A percentile compares a stretch with the other conserved stretches of the same genome.
Evolutionary conservation across 2,329 filamentous ascomycete species (phyloP).

Genomic region (Geosmithia morbida): DNA sequence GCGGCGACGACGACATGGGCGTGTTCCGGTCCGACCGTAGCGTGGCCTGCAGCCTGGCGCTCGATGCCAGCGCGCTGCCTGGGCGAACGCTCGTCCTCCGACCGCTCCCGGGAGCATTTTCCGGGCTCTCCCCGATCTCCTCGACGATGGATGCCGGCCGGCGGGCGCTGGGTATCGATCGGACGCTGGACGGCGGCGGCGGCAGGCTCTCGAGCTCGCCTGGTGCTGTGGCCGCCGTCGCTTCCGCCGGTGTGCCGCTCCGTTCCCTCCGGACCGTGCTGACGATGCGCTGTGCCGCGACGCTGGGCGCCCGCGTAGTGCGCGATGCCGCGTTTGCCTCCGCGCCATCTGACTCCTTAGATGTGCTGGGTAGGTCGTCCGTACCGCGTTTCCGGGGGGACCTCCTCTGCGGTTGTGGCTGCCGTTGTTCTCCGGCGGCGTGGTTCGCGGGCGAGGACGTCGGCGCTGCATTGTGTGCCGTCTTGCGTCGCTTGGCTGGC

Average conservation of each 20-base stretch:
- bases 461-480: constrained; percentile 9
- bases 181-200: constrained; percentile 5
- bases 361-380: constrained; percentile 14
- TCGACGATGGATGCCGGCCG: constrained; percentile 6
- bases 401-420: constrained; percentile 3
- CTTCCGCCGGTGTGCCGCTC: background rate
- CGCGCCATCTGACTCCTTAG: constrained; percentile 12
- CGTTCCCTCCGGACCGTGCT: background rate
- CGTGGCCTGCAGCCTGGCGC: constrained; percentile 25
- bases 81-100: constrained; percentile 25
- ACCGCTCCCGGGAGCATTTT: constrained; percentile 40
- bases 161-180: constrained; percentile 4
- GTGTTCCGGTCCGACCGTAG: constrained; percentile 15
- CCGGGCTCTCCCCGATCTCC: constrained; percentile 29
- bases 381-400: constrained; percentile 8
- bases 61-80: constrained; percentile 21
- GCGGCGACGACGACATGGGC: constrained; percentile 23
- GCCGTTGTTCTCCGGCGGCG: constrained; percentile 2
- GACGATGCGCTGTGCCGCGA: background rate
- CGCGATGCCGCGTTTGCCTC: background rate
- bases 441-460: constrained; percentile 1
- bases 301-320: background rate
- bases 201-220: constrained; percentile 10
- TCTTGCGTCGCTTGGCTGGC: constrained; percentile 29
- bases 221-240: background rate